Percentiles rank a stretch among this genome's conserved stretches.
phyloP scores from a whole-genome alignment of 2,329 filamentous ascomycete species.

The Epichloe aotearoae region DNA sequence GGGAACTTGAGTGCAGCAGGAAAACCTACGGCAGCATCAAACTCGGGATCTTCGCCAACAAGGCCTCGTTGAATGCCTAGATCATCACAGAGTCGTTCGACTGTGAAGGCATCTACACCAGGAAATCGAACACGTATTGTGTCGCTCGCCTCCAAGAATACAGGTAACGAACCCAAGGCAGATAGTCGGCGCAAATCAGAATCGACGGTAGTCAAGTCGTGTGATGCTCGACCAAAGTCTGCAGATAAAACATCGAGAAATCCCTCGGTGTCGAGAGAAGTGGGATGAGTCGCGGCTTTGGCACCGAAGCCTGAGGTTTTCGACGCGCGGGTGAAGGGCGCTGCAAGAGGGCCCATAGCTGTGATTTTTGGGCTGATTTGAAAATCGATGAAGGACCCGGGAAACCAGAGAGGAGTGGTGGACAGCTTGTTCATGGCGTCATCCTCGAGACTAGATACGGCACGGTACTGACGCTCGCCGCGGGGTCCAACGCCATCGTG shows the following conservation, averaged over 20 bases:
- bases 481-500: conserved; percentile 65
- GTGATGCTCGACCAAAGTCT: conserved; percentile 77
- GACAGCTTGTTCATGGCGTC: conserved; percentile 57
- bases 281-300: conserved; percentile 27
- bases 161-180: conserved; percentile 67
- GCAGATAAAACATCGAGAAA: conserved; percentile 74
- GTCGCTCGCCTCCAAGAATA: conserved; percentile 54
- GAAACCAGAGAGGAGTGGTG: conserved; percentile 37
- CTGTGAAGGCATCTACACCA: conserved; percentile 71
- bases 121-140: conserved; percentile 76
- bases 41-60: conserved; percentile 64
- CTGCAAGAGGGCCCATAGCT: conserved; percentile 60
- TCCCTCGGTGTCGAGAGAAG: conserved; percentile 67
- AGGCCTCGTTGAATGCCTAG: conserved; percentile 70
- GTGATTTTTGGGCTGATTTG: conserved; percentile 79
- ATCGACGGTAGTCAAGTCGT: conserved; percentile 67
- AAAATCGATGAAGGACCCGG: conserved; percentile 84
- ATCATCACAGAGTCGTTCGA: conserved; percentile 76
- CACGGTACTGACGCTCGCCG: conserved; percentile 68
- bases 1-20: conserved; percentile 73
- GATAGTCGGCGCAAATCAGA: conserved; percentile 71
- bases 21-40: conserved; percentile 52
- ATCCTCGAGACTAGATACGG: conserved; percentile 62
- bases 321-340: conserved; percentile 34
- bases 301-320: conserved; percentile 30